These are phyloP conservation scores for Ilex aquifolium DNA, from an alignment of 257 asterid species.

Conservation along the genomic window DNA sequence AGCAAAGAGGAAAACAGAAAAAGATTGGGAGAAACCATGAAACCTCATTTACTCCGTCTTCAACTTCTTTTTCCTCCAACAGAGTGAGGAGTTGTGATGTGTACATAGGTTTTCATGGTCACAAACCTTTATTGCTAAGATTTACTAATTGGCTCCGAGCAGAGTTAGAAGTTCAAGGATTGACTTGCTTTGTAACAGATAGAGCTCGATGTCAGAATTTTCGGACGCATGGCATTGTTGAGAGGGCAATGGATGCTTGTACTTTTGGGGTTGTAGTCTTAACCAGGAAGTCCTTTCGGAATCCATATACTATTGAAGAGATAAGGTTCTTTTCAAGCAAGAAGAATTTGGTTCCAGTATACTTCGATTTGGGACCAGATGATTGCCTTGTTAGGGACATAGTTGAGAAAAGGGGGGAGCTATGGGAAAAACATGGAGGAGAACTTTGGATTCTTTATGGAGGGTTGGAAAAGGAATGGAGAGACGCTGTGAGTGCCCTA, in stretches of 20 bases:
- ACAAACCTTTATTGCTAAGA: constrained; percentile 52
- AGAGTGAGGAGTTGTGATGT: constrained; percentile 72
- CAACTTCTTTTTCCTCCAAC: constrained; percentile 51
- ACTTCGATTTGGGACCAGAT: constrained; percentile 80
- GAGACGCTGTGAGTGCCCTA: constrained; percentile 63
- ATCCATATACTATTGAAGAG: constrained; percentile 86
- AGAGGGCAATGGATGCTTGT: constrained; percentile 76
- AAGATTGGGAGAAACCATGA: constrained; percentile 42
- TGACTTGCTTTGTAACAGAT: constrained; percentile 80
- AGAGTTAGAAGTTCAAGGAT: constrained; percentile 76
- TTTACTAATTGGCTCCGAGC: constrained; percentile 90
- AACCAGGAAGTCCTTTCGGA: constrained; percentile 79
- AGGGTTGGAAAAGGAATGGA: constrained; percentile 93
- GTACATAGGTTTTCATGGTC: constrained; percentile 78
- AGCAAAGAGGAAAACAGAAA: constrained; percentile 41
- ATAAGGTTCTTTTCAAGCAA: constrained; percentile 75
- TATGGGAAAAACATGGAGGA: constrained; percentile 95
- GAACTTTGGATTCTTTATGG: constrained; percentile 85
- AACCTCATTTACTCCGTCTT: constrained; percentile 42
- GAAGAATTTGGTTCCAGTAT: constrained; percentile 86
- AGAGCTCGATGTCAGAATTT: constrained; percentile 57
- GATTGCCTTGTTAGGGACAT: constrained; percentile 90
- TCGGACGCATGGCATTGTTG: constrained; percentile 59
- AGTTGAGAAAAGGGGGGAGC: constrained; percentile 82
- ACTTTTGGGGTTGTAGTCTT: constrained; percentile 77